Evolutionary conservation across 768 basidiomycete species (phyloP), one percentile per base, ranked within the genome.

Genomic region (Serendipita sp.): DNA sequence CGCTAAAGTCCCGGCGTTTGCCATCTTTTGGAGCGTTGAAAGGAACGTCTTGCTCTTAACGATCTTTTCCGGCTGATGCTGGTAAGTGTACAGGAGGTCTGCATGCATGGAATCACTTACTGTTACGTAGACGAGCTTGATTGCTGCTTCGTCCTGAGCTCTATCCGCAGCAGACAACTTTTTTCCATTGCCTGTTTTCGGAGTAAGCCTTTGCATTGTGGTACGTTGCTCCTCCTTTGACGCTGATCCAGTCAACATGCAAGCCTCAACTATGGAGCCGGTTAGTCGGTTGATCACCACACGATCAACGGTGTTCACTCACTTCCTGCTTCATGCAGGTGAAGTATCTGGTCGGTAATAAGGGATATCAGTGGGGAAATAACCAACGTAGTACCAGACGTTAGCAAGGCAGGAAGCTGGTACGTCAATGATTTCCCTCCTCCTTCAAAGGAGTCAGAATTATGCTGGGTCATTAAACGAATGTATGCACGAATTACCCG

Each of bases 391-490:
- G 85, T 85, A 0, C 94, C 94, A 0, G 82, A 74, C 13, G 77
- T 78, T 2, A 94, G 71, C 2, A 94, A 74, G 0, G 94, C 92
- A 0, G 94, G 94, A 14, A 96, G 79, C 69, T 96, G 94, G 72
- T 94, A 97, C 0, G 90, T 93, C 66, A 97, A 72, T 0, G 85
- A 88, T 71, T 97, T 96, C 14, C 94, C 94, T 5, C 93, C 94
- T 43, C 93, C 90, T 82, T 69, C 64, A 14, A 20, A 61, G 22
- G 2, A 41, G 24, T 62, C 28, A 62, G 38, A 20, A 64, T 34
- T 3, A 24, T 24, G 17, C 17, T 28, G 34, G 17, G 41, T 30
- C 31, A 11, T 58, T 3, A 1, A 34, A 50, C 62, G 51, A 60
- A 42, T 58, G 53, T 53, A 63, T 14, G 44, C 30, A 4, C 26